phyloP scores from a whole-genome alignment of 2,329 filamentous ascomycete genomes.

The Aspergillus vadensis region DNA sequence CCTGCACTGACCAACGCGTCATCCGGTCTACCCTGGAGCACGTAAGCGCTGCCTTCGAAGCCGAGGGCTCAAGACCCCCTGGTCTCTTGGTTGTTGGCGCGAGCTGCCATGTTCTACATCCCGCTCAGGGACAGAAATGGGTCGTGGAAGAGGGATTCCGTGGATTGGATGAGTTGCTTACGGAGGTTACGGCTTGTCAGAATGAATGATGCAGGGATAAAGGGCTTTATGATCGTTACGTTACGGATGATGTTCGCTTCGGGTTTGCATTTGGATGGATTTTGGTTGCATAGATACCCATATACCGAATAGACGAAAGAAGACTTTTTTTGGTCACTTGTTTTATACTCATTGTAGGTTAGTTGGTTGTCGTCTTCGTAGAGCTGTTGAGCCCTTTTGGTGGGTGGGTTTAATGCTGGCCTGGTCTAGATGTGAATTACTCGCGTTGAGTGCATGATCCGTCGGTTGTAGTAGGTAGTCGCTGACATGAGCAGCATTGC shows the following conservation, averaged over 20 bases:
- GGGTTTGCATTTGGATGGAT: neutral
- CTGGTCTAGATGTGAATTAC: too few relatives aligned
- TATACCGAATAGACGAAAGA: neutral
- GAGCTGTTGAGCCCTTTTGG: too few relatives aligned
- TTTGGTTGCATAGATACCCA: slow-evolving; percentile 10
- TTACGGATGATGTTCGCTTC: slow-evolving; percentile 20
- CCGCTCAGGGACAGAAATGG: slow-evolving; percentile 68
- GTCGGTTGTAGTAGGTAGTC: too few relatives aligned
- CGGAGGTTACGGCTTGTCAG: neutral
- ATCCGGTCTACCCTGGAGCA: slow-evolving; percentile 81
- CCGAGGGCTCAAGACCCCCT: slow-evolving; percentile 84
- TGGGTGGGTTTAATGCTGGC: too few relatives aligned
- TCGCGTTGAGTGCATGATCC: too few relatives aligned
- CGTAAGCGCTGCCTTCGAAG: slow-evolving; percentile 80
- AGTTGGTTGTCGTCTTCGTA: neutral
- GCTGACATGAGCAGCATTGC: too few relatives aligned
- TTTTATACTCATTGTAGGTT: neutral
- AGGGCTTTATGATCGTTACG: slow-evolving; percentile 17
- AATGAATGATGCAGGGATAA: neutral
- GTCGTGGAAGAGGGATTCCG: slow-evolving; percentile 83
- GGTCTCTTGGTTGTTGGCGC: slow-evolving; percentile 82
- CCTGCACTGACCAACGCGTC: slow-evolving; percentile 90
- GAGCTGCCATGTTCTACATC: slow-evolving; percentile 76
- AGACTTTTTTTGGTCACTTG: neutral
- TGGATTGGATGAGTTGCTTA: slow-evolving; percentile 62